Evolutionary conservation across 352 stramenopile species (phyloP).

Genomic region (Phytophthora agathidicida): DNA sequence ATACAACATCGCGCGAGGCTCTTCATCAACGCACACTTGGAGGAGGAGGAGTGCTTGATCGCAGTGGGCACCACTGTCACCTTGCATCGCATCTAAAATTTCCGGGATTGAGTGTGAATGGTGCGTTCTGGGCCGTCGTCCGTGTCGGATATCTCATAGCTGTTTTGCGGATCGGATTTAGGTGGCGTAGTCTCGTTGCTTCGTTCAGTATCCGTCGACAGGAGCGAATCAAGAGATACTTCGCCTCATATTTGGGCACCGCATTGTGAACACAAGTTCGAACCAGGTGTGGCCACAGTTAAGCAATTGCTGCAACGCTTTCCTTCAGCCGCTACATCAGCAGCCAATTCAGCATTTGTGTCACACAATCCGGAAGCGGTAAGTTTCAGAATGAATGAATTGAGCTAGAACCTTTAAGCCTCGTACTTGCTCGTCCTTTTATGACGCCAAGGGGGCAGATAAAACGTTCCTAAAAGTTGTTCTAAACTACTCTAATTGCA

Average conservation of each 20-base stretch:
- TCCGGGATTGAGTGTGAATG: not conserved
- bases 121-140: not conserved
- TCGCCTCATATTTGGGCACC: not conserved
- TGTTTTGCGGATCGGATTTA: not conserved
- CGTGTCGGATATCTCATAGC: not conserved
- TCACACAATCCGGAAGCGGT: too few species aligned
- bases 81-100: not conserved
- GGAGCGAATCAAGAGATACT: not conserved
- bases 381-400: too few species aligned
- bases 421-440: too few species aligned
- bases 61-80: not conserved
- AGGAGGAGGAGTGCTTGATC: slow-evolving; percentile 3
- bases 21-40: slow-evolving; percentile 3
- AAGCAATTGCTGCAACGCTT: not conserved
- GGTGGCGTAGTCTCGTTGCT: not conserved
- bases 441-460: too few species aligned
- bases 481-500: slow-evolving; percentile 3
- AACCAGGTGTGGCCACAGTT: not conserved
- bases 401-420: too few species aligned
- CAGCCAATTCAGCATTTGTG: too few species aligned
- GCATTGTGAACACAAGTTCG: slow-evolving; percentile 3
- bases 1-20: not conserved
- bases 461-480: slow-evolving; percentile 7
- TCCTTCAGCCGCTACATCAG: not conserved
- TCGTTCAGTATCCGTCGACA: not conserved